phyloP scores from a whole-genome alignment of 768 basidiomycete species.

The Piloderma croceum region DNA sequence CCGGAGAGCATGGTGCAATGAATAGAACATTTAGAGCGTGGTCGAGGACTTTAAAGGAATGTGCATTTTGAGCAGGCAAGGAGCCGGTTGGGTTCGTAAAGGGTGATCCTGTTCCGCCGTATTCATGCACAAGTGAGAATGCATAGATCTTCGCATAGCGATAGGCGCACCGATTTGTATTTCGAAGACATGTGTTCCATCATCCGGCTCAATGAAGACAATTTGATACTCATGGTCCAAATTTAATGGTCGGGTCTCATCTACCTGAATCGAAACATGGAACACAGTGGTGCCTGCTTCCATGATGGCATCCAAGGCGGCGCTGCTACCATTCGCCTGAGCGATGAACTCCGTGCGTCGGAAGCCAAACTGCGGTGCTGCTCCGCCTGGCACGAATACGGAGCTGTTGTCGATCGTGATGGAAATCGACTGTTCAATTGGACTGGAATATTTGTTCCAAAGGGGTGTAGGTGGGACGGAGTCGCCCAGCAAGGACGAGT shows the following conservation, averaged over 20 bases:
- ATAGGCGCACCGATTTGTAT: conserved; percentile 45
- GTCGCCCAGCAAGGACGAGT: conserved; percentile 37
- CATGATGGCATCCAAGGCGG: conserved; percentile 33
- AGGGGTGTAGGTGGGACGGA: conserved; percentile 41
- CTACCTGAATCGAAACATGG: conserved; percentile 43
- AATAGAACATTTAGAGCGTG: conserved; percentile 50
- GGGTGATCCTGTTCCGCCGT: conserved; percentile 41
- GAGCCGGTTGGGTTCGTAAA: conserved; percentile 47
- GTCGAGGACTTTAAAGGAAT: conserved; percentile 49
- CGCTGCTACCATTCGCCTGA: conserved; percentile 31
- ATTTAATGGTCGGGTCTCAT: conserved; percentile 41
- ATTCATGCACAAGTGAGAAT: not conserved
- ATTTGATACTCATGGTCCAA: conserved; percentile 56
- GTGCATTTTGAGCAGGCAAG: conserved; percentile 38
- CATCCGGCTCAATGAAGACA: conserved; percentile 57
- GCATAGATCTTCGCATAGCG: not conserved
- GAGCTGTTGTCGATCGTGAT: conserved; percentile 54
- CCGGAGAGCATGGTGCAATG: conserved; percentile 36
- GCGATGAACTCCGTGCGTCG: conserved; percentile 57
- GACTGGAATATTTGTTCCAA: conserved; percentile 32
- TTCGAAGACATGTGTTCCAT: conserved; percentile 56
- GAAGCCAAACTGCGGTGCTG: conserved; percentile 48
- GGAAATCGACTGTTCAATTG: conserved; percentile 44
- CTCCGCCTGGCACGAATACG: conserved; percentile 48
- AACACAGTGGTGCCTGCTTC: conserved; percentile 43